Conservation (phyloP, 2,329 filamentous ascomycete species). For the Arthrobotrys conoides region DNA sequence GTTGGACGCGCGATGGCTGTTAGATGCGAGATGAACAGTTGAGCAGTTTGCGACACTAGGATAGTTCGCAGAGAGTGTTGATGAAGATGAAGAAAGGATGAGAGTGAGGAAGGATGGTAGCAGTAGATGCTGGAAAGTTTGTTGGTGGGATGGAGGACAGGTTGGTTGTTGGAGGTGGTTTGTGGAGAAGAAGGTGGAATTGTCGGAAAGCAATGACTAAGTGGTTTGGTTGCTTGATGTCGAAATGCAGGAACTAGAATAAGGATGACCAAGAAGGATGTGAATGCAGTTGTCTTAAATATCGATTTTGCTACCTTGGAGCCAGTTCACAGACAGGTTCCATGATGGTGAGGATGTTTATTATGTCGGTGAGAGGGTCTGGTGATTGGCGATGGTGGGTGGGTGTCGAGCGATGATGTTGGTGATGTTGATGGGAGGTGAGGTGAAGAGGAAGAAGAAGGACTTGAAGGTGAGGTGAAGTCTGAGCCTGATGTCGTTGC, state of each 20-base stretch:
- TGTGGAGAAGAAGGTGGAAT: slow-evolving; percentile 21
- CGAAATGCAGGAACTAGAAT: background rate
- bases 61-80: background rate
- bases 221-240: background rate
- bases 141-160: slow-evolving; percentile 10
- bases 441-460: background rate
- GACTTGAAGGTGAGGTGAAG: background rate
- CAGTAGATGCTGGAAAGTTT: background rate
- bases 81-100: background rate
- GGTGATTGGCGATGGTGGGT: background rate
- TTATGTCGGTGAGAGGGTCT: background rate
- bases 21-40: background rate
- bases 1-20: background rate
- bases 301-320: background rate
- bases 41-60: background rate
- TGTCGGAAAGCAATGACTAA: background rate
- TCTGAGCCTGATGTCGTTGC: background rate
- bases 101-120: background rate
- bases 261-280: background rate
- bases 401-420: slow-evolving; percentile 1
- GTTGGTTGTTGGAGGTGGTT: background rate
- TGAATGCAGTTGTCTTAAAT: background rate
- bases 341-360: background rate
- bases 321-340: background rate
- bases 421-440: background rate